These are phyloP conservation scores for Cystobasidium sp. DNA, from an alignment of 1,284 basidiomycete genomes.

Conservation along the genomic window DNA sequence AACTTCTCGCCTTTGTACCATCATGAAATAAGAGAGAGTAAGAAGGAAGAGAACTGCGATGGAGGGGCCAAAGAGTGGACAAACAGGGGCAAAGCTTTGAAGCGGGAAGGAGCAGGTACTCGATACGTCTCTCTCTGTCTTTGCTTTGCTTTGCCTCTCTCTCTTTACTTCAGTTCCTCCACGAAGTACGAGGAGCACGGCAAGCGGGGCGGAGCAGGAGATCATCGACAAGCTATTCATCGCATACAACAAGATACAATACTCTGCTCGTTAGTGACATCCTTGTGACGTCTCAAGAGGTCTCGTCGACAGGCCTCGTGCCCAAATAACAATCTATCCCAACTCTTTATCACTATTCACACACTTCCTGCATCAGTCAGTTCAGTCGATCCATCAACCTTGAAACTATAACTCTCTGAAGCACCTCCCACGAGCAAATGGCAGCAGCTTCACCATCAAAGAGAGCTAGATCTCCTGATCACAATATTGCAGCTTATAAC, in stretches of 20 bases:
- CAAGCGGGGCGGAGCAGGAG: too few species aligned
- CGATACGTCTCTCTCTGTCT: not conserved
- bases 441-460: conserved; percentile 8
- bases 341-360: too few species aligned
- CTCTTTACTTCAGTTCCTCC: not conserved
- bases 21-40: not conserved
- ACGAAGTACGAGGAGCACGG: not conserved
- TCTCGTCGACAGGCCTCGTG: too few species aligned
- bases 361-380: not conserved
- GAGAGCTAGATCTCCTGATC: conserved; percentile 16
- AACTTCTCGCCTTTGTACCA: not conserved
- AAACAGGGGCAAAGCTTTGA: conserved; percentile 18
- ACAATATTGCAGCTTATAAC: not conserved
- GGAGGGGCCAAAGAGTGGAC: conserved; percentile 1
- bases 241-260: too few species aligned
- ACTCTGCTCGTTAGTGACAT: too few species aligned
- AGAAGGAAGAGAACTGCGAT: not conserved
- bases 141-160: not conserved
- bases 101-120: not conserved
- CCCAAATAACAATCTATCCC: too few species aligned
- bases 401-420: not conserved
- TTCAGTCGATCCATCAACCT: not conserved
- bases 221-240: too few species aligned
- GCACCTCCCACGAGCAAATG: conserved; percentile 1
- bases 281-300: too few species aligned